A percentile compares a stretch with the other conserved stretches of the same genome.
These are phyloP conservation scores for Phytopythium ostracodes DNA, from an alignment of 352 stramenopile species.

Conservation along the genomic window DNA sequence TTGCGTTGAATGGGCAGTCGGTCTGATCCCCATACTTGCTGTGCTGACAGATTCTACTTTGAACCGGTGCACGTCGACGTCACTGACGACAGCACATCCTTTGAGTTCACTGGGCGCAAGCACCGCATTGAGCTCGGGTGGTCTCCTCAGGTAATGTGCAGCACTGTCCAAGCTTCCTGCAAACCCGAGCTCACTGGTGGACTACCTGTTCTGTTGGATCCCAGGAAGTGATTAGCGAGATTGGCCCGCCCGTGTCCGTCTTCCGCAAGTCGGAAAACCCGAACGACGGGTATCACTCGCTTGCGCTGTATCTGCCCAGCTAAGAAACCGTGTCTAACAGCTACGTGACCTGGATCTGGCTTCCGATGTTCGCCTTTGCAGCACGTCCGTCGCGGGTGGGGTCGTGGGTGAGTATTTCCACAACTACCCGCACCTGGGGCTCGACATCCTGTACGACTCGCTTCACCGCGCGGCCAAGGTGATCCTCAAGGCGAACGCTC, in stretches of 20 bases:
- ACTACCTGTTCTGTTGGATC: neutral
- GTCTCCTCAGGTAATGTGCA: slow-evolving; percentile 59
- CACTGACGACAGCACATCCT: slow-evolving; percentile 27
- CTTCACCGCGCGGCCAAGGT: slow-evolving; percentile 70
- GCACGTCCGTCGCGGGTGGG: slow-evolving; percentile 47
- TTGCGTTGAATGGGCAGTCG: neutral
- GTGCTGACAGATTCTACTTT: slow-evolving; percentile 75
- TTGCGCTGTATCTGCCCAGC: neutral
- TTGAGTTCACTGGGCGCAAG: slow-evolving; percentile 58
- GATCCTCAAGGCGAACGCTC: slow-evolving; percentile 77
- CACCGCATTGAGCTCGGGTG: slow-evolving; percentile 71
- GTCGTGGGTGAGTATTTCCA: slow-evolving; percentile 76
- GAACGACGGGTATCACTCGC: slow-evolving; percentile 42
- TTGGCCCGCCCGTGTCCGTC: slow-evolving; percentile 68
- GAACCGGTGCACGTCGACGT: slow-evolving; percentile 63
- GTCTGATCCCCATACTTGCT: too few species aligned
- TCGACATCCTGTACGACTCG: slow-evolving; percentile 75
- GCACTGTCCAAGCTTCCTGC: neutral
- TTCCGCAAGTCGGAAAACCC: slow-evolving; percentile 75
- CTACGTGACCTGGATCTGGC: neutral
- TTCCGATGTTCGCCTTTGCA: slow-evolving; percentile 9
- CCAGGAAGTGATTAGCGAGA: slow-evolving; percentile 75
- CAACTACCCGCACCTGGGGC: slow-evolving; percentile 79
- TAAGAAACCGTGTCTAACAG: slow-evolving; percentile 1
- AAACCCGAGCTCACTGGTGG: neutral